Base-by-base conservation (phyloP, 331 rosid species). In the Quercus tomentella region DNA sequence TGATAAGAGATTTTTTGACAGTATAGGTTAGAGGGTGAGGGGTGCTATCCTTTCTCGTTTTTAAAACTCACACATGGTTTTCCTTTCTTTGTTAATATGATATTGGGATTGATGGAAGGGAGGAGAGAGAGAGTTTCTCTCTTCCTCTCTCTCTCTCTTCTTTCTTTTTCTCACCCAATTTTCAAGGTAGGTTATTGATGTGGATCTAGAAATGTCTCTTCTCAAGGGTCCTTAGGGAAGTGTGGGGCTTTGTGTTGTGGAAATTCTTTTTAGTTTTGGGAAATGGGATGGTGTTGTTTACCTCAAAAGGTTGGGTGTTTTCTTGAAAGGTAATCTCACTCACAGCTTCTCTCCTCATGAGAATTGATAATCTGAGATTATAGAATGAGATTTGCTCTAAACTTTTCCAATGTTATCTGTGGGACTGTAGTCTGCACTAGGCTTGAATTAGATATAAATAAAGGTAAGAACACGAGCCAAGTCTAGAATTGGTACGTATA, bases 231-330 rank as follows among this genome's bases (percentile, higher is more conserved):
- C 80, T 82, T 81, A 83, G 91, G 91, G 87, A 81, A 80, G 80
- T 67, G 90, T 77, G 83, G 92, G 80, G 89, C 87, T 82, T 72
- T 80, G 88, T 85, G 80, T 75, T 77, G 79, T 80, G 89, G 54
- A 87, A 85, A 91, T 91, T 91, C 88, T 80, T 83, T 83, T 81
- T 65, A 73, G 86, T 89, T 87, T 90, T 68, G 97, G 97, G 91
- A 91, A 87, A 83, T 79, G 94, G 68, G 61, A 17, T 58, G 23
- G 51, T 77, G 76, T 82, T 86, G 80, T 85, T 92, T 87, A 77
- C 90, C 84, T 74, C 85, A 82, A 85, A 88, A 85, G 82, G 33
- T 79, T 57, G 22, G 69, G 82, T 83, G 86, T 85, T 87, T 82
- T 82, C 90, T 74, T 28, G 83, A 73, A 81, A 83, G 71, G 43